Conservation (phyloP, 768 basidiomycete genomes). For the Termitomyces sp. region DNA sequence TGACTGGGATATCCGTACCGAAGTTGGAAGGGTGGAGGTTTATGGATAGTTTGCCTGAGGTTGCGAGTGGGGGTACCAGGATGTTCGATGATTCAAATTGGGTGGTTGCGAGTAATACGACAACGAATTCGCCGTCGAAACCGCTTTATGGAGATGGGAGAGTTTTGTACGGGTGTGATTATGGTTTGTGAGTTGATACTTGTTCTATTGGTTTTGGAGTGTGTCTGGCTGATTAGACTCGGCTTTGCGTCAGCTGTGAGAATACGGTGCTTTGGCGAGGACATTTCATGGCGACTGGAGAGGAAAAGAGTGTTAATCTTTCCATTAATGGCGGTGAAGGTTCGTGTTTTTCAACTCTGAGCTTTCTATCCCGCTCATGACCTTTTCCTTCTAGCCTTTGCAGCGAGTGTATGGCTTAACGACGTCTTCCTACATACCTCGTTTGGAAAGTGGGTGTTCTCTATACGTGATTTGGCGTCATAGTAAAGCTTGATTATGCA, state of each 20-base stretch:
- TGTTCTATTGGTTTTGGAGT: background rate
- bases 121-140: conserved; percentile 66
- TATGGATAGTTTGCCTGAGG: conserved; percentile 72
- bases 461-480: background rate
- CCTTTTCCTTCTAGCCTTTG: conserved; percentile 50
- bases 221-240: background rate
- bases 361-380: background rate
- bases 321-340: conserved; percentile 81
- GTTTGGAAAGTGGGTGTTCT: conserved; percentile 57
- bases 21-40: conserved; percentile 67
- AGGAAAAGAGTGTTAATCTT: conserved; percentile 61
- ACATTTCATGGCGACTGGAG: conserved; percentile 61
- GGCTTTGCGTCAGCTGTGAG: conserved; percentile 55
- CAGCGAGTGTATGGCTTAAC: conserved; percentile 80
- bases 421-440: conserved; percentile 65
- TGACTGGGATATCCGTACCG: conserved; percentile 35
- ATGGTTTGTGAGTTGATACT: conserved; percentile 61
- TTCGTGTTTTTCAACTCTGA: conserved; percentile 16
- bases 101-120: conserved; percentile 64
- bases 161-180: conserved; percentile 83
- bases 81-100: conserved; percentile 60
- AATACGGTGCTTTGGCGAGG: conserved; percentile 80
- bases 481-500: conserved; percentile 14
- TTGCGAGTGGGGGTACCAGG: conserved; percentile 19
- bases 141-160: conserved; percentile 72